phyloP scores from a whole-genome alignment of 2,329 filamentous ascomycete species.

The Elsinoe arachidis region DNA sequence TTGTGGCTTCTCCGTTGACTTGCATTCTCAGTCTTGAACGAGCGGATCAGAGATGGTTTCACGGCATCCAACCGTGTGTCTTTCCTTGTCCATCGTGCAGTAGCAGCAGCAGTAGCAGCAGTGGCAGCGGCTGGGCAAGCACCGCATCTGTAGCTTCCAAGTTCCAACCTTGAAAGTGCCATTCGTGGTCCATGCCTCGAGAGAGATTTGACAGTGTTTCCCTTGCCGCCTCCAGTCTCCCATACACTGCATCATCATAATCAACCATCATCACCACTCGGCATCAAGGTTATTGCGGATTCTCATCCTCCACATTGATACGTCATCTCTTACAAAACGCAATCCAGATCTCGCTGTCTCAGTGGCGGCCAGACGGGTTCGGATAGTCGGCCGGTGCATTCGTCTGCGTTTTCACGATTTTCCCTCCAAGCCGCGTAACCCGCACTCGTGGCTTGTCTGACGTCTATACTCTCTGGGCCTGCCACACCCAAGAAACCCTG shows the following conservation, averaged over 20 bases:
- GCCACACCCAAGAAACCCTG: no score
- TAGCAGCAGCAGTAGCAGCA: no score
- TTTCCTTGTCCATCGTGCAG: no score
- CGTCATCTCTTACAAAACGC: no score
- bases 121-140: background rate
- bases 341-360: no score
- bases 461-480: background rate
- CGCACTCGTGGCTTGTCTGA: conserved; percentile 8
- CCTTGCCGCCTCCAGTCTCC: background rate
- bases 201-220: conserved; percentile 1
- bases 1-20: conserved; percentile 1
- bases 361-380: background rate
- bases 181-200: background rate
- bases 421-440: conserved; percentile 7
- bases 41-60: background rate
- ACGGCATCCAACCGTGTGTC: background rate
- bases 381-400: conserved; percentile 3
- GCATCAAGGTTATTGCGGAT: background rate
- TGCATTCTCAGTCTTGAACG: background rate
- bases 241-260: background rate
- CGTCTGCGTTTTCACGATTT: background rate
- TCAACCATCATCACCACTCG: background rate
- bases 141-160: no score
- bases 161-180: no score
- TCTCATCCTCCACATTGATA: no score